These are phyloP conservation scores for Xylaria sp. DNA, from an alignment of 2,329 filamentous ascomycete species.

Conservation along the genomic window DNA sequence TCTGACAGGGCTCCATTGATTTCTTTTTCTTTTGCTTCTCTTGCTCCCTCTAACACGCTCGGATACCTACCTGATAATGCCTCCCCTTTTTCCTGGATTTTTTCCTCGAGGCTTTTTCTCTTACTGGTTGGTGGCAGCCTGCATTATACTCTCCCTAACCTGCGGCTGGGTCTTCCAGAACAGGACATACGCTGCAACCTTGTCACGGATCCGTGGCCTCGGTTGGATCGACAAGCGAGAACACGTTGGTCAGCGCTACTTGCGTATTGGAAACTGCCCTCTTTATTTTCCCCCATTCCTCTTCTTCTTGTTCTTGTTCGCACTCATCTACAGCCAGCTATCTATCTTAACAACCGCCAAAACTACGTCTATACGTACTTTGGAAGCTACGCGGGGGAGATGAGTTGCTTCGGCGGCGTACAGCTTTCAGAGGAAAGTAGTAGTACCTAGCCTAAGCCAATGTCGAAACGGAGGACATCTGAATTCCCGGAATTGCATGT, in stretches of 20 bases:
- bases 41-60: background rate
- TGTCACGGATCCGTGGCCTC: slow-evolving; percentile 1
- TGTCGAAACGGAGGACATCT: slow-evolving; percentile 5
- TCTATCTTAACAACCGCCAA: too few species aligned
- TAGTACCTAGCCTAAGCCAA: slow-evolving; percentile 1
- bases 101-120: background rate
- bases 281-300: too few species aligned
- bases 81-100: background rate
- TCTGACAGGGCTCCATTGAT: background rate
- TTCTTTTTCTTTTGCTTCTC: background rate
- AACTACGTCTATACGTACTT: background rate
- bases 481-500: slow-evolving; percentile 14
- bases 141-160: background rate
- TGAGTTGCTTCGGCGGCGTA: background rate
- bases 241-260: background rate
- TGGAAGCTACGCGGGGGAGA: too few species aligned
- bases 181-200: background rate
- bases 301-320: too few species aligned
- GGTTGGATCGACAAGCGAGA: slow-evolving; percentile 8
- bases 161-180: background rate
- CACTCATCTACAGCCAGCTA: too few species aligned
- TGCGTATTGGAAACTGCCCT: too few species aligned
- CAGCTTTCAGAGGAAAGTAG: background rate
- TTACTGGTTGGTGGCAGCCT: slow-evolving; percentile 1
- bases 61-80: too few species aligned